phyloP scores from a whole-genome alignment of 768 basidiomycete genomes.

The Suillus subluteus region DNA sequence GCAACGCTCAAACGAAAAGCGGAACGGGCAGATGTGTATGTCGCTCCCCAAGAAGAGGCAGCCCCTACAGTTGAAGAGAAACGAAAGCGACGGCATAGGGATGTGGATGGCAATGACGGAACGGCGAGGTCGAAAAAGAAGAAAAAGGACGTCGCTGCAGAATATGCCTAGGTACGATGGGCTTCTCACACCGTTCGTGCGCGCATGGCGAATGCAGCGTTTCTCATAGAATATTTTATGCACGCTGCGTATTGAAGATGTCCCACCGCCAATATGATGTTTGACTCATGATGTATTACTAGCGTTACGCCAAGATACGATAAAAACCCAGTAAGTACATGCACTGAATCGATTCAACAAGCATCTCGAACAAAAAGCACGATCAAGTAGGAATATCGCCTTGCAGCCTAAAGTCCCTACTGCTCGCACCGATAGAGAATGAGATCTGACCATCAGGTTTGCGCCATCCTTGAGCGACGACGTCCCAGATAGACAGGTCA shows the following conservation, averaged over 20 bases:
- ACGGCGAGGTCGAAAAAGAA: slow-evolving; percentile 47
- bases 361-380: slow-evolving; percentile 5
- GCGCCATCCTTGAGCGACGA: slow-evolving; percentile 63
- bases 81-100: slow-evolving; percentile 56
- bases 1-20: slow-evolving; percentile 69
- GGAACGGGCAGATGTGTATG: slow-evolving; percentile 84
- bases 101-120: slow-evolving; percentile 30
- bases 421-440: slow-evolving; percentile 9
- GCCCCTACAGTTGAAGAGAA: slow-evolving; percentile 81
- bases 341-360: slow-evolving; percentile 62
- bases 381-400: neutral
- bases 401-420: slow-evolving; percentile 8
- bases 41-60: slow-evolving; percentile 82
- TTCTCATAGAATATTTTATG: no score
- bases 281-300: neutral
- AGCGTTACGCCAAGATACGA: neutral
- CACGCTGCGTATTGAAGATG: neutral
- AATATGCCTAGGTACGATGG: neutral
- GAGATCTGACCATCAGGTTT: slow-evolving; percentile 9
- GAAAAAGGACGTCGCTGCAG: slow-evolving; percentile 28
- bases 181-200: neutral
- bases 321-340: slow-evolving; percentile 94
- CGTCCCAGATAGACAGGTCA: slow-evolving; percentile 75
- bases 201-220: no score
- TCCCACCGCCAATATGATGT: neutral